A percentile compares a stretch with the other conserved stretches of the same genome.
Conservation (phyloP, 2,329 filamentous ascomycete species). For the Trematosphaeria pertusa region DNA sequence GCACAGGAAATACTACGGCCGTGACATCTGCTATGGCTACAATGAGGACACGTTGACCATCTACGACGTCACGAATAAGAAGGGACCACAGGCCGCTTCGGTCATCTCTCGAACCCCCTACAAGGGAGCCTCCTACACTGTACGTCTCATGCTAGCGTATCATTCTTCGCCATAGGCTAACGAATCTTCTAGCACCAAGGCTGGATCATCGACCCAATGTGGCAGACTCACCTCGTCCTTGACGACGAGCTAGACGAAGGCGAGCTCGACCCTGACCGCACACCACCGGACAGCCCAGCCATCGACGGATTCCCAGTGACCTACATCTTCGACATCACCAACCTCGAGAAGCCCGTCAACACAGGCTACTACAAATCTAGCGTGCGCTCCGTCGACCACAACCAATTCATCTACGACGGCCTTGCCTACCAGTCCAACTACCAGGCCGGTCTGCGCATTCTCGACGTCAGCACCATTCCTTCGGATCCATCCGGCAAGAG, state of each 20-base stretch:
- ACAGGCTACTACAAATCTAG: slow-evolving; percentile 52
- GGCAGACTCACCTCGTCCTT: slow-evolving; percentile 46
- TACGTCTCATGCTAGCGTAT: no score
- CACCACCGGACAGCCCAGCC: slow-evolving; percentile 32
- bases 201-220: slow-evolving; percentile 56
- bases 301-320: slow-evolving; percentile 45
- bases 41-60: slow-evolving; percentile 63
- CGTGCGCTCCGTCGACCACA: slow-evolving; percentile 52
- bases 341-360: slow-evolving; percentile 45
- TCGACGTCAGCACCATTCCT: slow-evolving; percentile 51
- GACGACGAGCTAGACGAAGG: slow-evolving; percentile 50
- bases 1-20: slow-evolving; percentile 56
- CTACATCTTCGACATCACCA: slow-evolving; percentile 48
- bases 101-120: slow-evolving; percentile 63
- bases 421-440: slow-evolving; percentile 54
- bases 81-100: slow-evolving; percentile 61
- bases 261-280: slow-evolving; percentile 35
- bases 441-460: slow-evolving; percentile 51
- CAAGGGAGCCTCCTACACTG: slow-evolving; percentile 62
- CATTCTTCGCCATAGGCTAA: slow-evolving; percentile 23
- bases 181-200: no score
- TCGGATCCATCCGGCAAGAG: slow-evolving; percentile 44
- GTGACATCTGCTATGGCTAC: slow-evolving; percentile 65
- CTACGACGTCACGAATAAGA: slow-evolving; percentile 61
- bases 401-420: slow-evolving; percentile 54